A percentile compares a stretch with the other conserved stretches of the same genome.
Conservation (phyloP, 83 land plant genomes). For the Thuja plicata region DNA sequence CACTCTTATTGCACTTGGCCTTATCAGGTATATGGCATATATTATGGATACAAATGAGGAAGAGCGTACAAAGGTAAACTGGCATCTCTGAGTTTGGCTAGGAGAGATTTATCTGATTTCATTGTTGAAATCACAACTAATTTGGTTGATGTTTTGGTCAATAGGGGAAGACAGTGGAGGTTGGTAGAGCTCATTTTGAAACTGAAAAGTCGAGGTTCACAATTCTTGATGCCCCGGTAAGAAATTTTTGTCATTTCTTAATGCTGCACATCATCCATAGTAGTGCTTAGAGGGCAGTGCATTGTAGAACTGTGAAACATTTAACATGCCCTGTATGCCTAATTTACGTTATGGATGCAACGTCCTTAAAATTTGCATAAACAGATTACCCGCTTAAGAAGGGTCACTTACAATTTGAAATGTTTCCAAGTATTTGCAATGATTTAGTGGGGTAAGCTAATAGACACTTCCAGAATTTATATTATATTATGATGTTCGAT, state of each 20-base stretch:
- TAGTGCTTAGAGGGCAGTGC: not conserved
- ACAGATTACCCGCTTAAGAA: not conserved
- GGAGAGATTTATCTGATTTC: not conserved
- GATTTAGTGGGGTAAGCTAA: not conserved
- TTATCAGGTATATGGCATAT: conserved; percentile 96
- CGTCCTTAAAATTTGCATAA: not conserved
- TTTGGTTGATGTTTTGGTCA: not conserved
- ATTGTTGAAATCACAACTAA: not conserved
- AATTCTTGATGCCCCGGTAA: conserved; percentile 97
- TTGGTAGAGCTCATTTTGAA: conserved; percentile 98
- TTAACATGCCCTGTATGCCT: not conserved
- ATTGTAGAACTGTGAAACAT: not conserved
- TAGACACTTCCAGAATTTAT: no score
- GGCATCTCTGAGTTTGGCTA: not conserved
- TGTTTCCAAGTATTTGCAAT: not conserved
- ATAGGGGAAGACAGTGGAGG: conserved; percentile 99
- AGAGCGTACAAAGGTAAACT: conserved; percentile 87
- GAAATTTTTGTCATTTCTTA: not conserved
- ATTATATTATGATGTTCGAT: not conserved
- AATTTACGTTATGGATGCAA: not conserved
- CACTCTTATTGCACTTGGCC: not conserved
- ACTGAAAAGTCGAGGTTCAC: conserved; percentile 90
- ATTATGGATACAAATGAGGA: conserved; percentile 99
- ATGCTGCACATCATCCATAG: not conserved
- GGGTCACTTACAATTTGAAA: not conserved